Conservation (phyloP, 176 grass and related monocot genomes). For the Thinopyrum elongatum region DNA sequence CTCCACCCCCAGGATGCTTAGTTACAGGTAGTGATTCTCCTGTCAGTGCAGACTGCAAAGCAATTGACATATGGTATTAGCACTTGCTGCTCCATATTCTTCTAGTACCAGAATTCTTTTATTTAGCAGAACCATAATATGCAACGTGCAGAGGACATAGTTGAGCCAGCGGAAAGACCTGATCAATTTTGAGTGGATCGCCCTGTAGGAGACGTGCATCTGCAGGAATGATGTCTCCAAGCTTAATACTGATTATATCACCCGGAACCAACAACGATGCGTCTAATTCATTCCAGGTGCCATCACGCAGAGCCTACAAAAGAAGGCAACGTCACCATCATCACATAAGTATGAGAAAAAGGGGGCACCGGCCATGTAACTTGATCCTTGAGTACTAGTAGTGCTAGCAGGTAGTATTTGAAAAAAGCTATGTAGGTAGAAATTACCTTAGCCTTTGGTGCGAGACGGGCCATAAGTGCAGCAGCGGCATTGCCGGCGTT, state of each 20-base stretch:
- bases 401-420: not conserved
- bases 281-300: conserved; percentile 59
- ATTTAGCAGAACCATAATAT: not conserved
- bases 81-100: not conserved
- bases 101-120: not conserved
- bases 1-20: conserved; percentile 56
- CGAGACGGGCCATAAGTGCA: conserved; percentile 65
- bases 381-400: not conserved
- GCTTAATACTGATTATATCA: conserved; percentile 78
- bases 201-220: conserved; percentile 66
- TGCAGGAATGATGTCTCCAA: conserved; percentile 74
- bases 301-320: conserved; percentile 53
- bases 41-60: conserved; percentile 63
- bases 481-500: conserved; percentile 75
- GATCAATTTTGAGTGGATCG: conserved; percentile 68
- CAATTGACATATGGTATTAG: not conserved
- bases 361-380: not conserved
- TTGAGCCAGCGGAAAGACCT: conserved; percentile 25
- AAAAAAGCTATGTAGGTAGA: not conserved
- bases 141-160: conserved; percentile 1
- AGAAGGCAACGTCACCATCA: not conserved
- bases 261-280: conserved; percentile 62
- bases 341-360: conserved; percentile 9
- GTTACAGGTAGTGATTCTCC: conserved; percentile 71
- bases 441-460: conserved; percentile 63